Percentiles rank a stretch among this genome's conserved stretches.
Conservation (phyloP, 2,329 filamentous ascomycete genomes). For the Microcyclosporella mali region DNA sequence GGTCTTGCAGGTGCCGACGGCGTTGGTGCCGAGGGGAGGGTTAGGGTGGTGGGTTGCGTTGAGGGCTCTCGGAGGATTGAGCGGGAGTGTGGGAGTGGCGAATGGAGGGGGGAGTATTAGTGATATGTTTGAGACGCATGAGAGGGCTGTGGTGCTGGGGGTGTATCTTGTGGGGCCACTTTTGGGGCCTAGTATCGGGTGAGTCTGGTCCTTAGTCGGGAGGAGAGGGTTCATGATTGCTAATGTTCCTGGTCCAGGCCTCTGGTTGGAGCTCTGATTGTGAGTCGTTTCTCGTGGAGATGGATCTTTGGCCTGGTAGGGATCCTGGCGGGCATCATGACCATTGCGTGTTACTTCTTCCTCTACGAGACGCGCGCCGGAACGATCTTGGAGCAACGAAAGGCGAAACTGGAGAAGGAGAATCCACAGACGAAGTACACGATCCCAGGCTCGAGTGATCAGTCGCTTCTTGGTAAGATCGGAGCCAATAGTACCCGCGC, state of each 20-base stretch:
- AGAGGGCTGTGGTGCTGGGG: conserved; percentile 41
- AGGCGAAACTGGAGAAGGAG: conserved; percentile 29
- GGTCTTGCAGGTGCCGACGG: conserved; percentile 41
- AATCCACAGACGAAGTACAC: conserved; percentile 33
- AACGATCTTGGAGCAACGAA: conserved; percentile 32
- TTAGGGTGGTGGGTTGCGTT: conserved; percentile 38
- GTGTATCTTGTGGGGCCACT: conserved; percentile 39
- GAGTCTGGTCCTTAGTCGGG: no score
- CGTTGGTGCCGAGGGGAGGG: conserved; percentile 42
- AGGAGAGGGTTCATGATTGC: no score
- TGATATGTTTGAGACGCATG: conserved; percentile 44
- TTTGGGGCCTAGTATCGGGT: conserved; percentile 33
- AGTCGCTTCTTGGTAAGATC: conserved; percentile 33
- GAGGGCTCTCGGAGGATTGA: conserved; percentile 42
- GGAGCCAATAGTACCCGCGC: conserved; percentile 35
- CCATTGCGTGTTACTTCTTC: conserved; percentile 37
- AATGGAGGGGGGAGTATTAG: conserved; percentile 46
- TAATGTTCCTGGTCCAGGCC: no score
- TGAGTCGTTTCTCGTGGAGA: conserved; percentile 39
- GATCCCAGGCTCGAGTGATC: conserved; percentile 36
- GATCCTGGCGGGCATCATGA: conserved; percentile 35
- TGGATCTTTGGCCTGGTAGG: conserved; percentile 43
- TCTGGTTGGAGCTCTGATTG: conserved; percentile 38
- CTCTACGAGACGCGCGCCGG: conserved; percentile 39
- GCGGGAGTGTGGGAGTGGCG: conserved; percentile 45